Evolutionary conservation across 495 filamentous ascomycete species (phyloP), one percentile per base, ranked within the genome.

Genomic region (Tetracladium marchalianum): DNA sequence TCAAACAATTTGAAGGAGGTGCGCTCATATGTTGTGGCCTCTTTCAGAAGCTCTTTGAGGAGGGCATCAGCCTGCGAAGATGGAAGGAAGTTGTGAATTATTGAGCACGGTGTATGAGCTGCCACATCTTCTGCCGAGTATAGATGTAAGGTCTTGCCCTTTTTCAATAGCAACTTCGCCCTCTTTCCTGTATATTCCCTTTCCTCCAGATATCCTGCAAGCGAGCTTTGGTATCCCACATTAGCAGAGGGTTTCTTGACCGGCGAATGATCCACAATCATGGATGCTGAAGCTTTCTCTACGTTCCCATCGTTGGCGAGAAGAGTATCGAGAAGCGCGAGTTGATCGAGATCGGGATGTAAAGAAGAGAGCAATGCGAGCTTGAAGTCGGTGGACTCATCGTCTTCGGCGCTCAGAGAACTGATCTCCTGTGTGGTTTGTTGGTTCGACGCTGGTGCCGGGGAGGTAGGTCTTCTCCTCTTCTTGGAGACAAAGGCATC

Each of bases 51-150:
- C 56, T 96, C 90, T 2, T 64, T 52, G 0, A 96, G 71, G 10
- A 97, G 75, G 4, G 67, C 62, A 43, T 85, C 81, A 15, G 90
- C 90, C 40, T 82, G 71, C 7, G 78, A 67, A 0, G 71, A 11
- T 0, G 85, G 81, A 0, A 97, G 72, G 58, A 96, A 96, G 56
- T 93, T 90, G 65, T 90, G 90, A 55, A 95, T 80, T 52, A 95
- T 82, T 8, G 83, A 86, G 64, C 88, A 95, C 13, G 92, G 87
- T 0, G 92, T 94, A 54, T 89, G 73, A 12, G 73, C 66, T 40
- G 82, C 80, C 22, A 96, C 73, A 58, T 95, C 87, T 32, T 76
- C 68, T 1, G 90, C 84, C 27, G 82, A 72, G 54, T 78, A 96
- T 0, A 97, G 72, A 60, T 90, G 82, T 7, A 95, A 62, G 0